Conservation (phyloP, 495 filamentous ascomycete genomes). For the Lindgomyces ingoldianus region DNA sequence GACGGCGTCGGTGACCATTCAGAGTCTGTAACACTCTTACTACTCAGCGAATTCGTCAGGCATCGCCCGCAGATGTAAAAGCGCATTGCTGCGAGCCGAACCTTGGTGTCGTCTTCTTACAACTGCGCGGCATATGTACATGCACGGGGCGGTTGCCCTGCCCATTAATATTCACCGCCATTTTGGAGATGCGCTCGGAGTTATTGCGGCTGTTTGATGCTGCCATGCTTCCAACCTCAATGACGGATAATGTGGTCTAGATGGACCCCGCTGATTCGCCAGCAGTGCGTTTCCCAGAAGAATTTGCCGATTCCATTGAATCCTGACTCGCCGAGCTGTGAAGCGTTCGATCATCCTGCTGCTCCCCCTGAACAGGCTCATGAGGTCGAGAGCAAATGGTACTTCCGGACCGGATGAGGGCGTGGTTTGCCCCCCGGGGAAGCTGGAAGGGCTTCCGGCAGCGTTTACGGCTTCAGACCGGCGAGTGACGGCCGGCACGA, state of each 20-base stretch:
- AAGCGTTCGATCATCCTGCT: not conserved
- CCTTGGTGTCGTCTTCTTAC: constrained; percentile 1
- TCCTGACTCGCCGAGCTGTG: constrained; percentile 18
- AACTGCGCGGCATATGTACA: too few relatives aligned
- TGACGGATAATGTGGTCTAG: constrained; percentile 17
- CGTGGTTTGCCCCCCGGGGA: constrained; percentile 27
- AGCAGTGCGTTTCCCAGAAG: not conserved
- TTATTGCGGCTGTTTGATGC: constrained; percentile 32
- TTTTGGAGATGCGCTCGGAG: constrained; percentile 28
- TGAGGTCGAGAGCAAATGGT: constrained; percentile 13
- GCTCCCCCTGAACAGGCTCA: constrained; percentile 18
- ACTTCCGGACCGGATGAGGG: constrained; percentile 6
- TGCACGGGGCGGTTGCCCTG: not conserved
- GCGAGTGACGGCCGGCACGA: constrained; percentile 3
- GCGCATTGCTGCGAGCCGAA: constrained; percentile 1
- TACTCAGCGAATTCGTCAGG: too few relatives aligned
- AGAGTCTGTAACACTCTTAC: not conserved
- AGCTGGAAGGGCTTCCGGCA: constrained; percentile 20
- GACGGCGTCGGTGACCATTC: not conserved
- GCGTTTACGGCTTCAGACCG: constrained; percentile 14
- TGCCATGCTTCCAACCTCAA: constrained; percentile 22
- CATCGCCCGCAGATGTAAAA: not conserved
- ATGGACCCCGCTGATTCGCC: constrained; percentile 18
- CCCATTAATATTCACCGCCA: constrained; percentile 26
- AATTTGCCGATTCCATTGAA: constrained; percentile 11